These are phyloP conservation scores for Nicotiana paniculata DNA, from an alignment of 257 asterid species.

Conservation along the genomic window DNA sequence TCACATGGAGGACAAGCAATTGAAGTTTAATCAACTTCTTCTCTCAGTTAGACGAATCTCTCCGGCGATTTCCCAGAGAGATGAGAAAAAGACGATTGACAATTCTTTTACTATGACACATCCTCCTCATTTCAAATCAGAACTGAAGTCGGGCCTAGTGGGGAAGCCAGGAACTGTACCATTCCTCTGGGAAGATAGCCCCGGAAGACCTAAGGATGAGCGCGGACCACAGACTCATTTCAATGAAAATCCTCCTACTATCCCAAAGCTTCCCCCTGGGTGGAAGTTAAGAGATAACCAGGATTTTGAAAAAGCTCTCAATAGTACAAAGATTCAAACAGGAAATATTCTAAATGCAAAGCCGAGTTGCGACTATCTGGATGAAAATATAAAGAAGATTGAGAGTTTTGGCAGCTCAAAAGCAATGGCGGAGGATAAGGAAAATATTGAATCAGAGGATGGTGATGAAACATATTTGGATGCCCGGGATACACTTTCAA, in stretches of 20 bases:
- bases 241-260: constrained; percentile 25
- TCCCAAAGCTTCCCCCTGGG: constrained; percentile 73
- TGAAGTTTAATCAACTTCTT: constrained; percentile 55
- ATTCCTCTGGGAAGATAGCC: constrained; percentile 65
- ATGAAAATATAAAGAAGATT: constrained; percentile 11
- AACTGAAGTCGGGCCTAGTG: constrained; percentile 68
- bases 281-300: constrained; percentile 25
- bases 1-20: constrained; percentile 58
- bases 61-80: constrained; percentile 26
- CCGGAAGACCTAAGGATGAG: constrained; percentile 65
- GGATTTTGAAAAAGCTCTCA: constrained; percentile 14
- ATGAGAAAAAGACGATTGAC: constrained; percentile 15
- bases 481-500: constrained; percentile 69
- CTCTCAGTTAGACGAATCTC: constrained; percentile 53
- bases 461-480: constrained; percentile 56
- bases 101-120: constrained; percentile 22
- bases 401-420: constrained; percentile 17
- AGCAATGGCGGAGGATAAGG: constrained; percentile 21
- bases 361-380: neutral
- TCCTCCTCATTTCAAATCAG: constrained; percentile 50
- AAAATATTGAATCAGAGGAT: constrained; percentile 33
- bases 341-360: neutral
- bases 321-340: constrained; percentile 6
- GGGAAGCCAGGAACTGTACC: constrained; percentile 61
- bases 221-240: constrained; percentile 5